Conservation (phyloP, 1,284 basidiomycete species). For the Ustilago nuda region DNA sequence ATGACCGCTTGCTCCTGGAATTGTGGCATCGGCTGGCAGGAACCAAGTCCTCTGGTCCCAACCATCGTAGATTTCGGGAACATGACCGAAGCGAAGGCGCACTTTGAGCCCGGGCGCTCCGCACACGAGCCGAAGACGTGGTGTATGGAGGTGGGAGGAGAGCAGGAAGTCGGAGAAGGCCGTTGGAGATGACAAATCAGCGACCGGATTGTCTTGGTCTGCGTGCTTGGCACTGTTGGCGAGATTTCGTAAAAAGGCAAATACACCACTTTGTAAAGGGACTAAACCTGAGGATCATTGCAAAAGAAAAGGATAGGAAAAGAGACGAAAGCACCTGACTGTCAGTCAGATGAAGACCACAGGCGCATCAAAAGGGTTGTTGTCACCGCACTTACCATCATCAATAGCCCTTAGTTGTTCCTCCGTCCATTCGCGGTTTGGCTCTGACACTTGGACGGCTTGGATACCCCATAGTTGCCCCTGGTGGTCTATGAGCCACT, state of each 20-base stretch:
- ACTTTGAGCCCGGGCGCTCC: constrained; percentile 75
- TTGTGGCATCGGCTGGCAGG: constrained; percentile 45
- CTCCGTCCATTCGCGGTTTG: constrained; percentile 56
- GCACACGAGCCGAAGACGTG: constrained; percentile 76
- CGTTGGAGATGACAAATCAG: constrained; percentile 71
- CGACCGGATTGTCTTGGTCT: constrained; percentile 82
- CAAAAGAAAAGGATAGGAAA: neutral
- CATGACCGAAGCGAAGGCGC: constrained; percentile 76
- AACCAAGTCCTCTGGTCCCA: constrained; percentile 49
- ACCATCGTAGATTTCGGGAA: constrained; percentile 80
- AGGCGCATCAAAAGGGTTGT: neutral
- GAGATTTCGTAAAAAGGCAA: constrained; percentile 74
- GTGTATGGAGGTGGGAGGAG: constrained; percentile 78
- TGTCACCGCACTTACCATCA: constrained; percentile 27
- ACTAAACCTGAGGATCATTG: constrained; percentile 14
- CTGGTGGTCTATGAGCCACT: constrained; percentile 52
- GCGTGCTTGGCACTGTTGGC: constrained; percentile 76
- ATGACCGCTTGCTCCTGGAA: constrained; percentile 28
- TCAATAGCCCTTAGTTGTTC: constrained; percentile 41
- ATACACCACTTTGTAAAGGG: constrained; percentile 31
- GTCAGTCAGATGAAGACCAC: neutral
- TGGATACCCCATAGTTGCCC: constrained; percentile 57
- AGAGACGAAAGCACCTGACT: neutral
- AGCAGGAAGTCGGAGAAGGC: constrained; percentile 76
- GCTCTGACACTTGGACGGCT: constrained; percentile 35